Conservation (phyloP, 2,329 filamentous ascomycete genomes). For the Talaromyces marneffei region DNA sequence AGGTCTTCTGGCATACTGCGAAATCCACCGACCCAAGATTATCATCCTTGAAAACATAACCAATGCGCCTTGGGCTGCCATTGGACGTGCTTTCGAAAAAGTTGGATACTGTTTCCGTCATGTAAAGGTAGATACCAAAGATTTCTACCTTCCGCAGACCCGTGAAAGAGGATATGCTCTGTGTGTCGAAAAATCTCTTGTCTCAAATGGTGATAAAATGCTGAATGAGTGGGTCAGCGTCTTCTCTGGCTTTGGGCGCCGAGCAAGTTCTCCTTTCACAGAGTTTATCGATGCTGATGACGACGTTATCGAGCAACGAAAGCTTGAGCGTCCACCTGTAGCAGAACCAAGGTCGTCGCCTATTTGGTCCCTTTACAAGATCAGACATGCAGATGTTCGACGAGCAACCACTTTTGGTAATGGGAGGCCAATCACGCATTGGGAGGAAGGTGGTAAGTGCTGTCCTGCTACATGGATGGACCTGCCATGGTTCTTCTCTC, state of each 20-base stretch:
- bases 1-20: constrained; percentile 54
- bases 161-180: constrained; percentile 56
- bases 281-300: constrained; percentile 56
- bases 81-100: constrained; percentile 41
- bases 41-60: constrained; percentile 68
- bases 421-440: constrained; percentile 54
- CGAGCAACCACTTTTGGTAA: constrained; percentile 47
- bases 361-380: constrained; percentile 44
- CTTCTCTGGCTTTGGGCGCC: constrained; percentile 47
- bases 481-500: constrained; percentile 44
- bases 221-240: constrained; percentile 34
- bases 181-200: constrained; percentile 42
- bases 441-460: constrained; percentile 51
- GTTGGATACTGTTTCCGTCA: constrained; percentile 53
- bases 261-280: constrained; percentile 57
- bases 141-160: constrained; percentile 69
- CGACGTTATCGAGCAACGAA: constrained; percentile 48
- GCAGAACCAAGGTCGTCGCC: constrained; percentile 21
- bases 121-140: constrained; percentile 58
- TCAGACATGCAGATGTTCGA: constrained; percentile 55
- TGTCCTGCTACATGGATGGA: constrained; percentile 53
- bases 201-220: constrained; percentile 23
- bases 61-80: constrained; percentile 53
- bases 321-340: constrained; percentile 38
- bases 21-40: constrained; percentile 53